Base-by-base conservation (phyloP, 1,284 basidiomycete species). In the Lentinula novae-zelandiae region DNA sequence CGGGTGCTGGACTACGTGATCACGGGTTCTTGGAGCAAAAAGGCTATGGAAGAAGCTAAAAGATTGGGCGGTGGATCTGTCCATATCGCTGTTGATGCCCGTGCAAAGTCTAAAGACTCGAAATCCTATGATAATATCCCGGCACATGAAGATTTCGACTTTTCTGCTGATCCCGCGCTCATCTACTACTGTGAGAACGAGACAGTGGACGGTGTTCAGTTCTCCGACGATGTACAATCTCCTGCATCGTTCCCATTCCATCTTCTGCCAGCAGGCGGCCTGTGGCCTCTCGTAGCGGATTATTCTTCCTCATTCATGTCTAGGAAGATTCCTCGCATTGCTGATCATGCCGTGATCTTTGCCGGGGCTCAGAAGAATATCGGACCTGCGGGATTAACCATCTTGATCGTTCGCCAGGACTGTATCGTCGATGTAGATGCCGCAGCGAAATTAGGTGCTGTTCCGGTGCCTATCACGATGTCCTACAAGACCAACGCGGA, bases 151-250 rank as follows among this genome's bases (percentile, higher is more conserved):
- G 78, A 83, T 53, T 98, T 91, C 84, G 75, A 77, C n/a, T 92
- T 97, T 76, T 92, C 92, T 12, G 67, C 71, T 44, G 81, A 87
- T 70, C 90, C 96, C 1, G 96, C 93, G 8, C 85, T 96, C 70
- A 89, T 98, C 60, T 98, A 97, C 78, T 99, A 98, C 78, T 99
- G 97, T 82, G 96, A 98, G 73, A 99, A 99, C 78, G 97, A 99
- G 79, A 99, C 97, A 2, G 93, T 99, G 62, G 91, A 98, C 69
- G 97, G 97, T 38, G 90, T 96, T 60, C 92, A 99, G 77, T 98
- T 94, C 77, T 80, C 91, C 3, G 72, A 79, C 49, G 81, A 86
- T 62, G 72, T 77, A 7, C 68, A 71, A 22, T 78, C 78, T 38
- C 74, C 83, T 22, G 73, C 84, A 4, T 82, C 89, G n/a, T 98